Base-by-base conservation (phyloP, 208 protist species). In the Perkinsela sp. region DNA sequence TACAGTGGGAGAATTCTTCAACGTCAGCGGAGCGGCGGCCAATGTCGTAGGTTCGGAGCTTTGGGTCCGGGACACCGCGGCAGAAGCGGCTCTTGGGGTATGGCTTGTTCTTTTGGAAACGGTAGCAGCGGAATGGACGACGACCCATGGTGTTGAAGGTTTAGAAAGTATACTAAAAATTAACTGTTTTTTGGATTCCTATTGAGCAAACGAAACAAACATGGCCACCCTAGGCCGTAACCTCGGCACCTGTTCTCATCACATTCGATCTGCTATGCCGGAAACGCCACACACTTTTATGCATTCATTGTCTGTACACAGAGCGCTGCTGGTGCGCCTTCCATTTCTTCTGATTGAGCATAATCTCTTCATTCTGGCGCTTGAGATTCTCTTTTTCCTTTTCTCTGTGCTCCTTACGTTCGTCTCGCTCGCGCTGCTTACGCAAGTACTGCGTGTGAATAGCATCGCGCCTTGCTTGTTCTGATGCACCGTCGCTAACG, bases 41-140 rank as follows among this genome's bases (percentile, higher is more conserved):
- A 67, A 96, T 85, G 79, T 99, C 97, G 76, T 91, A 98, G 77
- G 96, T 97, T 72, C 91, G 83, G 81, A 96, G 95, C 80, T 96
- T 97, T 31, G 92, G 79, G 75, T 95, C 90, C 69, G 96, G 96
- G 31, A 98, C 96, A 94, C 95, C 95, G 80, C 96, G 94, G 85
- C 93, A 97, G 86, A 95, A 99, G 69, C 83, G 77, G 22, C 80
- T 87, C 80, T 88, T 88, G 40, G 78, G 77, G 75, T 87, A 87
- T 72, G 82, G 78, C 74, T 85, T 85, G 73, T 83, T 82, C 77
- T 85, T 88, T 75, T 76, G 80, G 75, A 82, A 85, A 67, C 83
- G 74, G 80, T 85, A 85, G 80, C 80, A 85, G 57, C 75, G 74
- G 69, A 80, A 80, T 40, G 82, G 82, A 77, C 82, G 79, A 73